phyloP scores from a whole-genome alignment of 192 early-diverging fungal species.

The Linnemannia elongata region DNA sequence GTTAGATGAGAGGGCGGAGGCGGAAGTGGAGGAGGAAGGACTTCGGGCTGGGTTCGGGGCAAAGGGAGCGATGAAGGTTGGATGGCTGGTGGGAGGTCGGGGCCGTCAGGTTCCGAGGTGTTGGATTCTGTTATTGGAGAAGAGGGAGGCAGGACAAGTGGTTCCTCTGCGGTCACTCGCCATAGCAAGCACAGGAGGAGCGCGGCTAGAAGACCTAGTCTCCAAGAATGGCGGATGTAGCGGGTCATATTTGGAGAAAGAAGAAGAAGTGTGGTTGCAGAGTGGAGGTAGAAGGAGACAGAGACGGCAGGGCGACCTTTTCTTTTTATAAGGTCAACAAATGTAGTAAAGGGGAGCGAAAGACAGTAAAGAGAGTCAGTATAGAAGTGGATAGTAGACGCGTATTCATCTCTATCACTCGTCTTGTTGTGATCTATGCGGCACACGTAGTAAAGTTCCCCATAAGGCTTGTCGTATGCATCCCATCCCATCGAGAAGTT shows the following conservation, averaged over 20 bases:
- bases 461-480: not conserved
- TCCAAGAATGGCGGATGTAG: not conserved
- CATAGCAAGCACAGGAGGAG: not conserved
- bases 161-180: not conserved
- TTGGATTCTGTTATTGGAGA: not conserved
- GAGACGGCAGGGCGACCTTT: not conserved
- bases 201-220: not conserved
- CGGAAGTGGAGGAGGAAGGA: not conserved
- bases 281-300: not conserved
- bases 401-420: not conserved
- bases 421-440: not conserved
- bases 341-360: not conserved
- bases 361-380: not conserved
- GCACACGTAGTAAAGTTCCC: not conserved
- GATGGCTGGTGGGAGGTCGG: not conserved
- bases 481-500: too few species aligned
- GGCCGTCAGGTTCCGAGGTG: not conserved
- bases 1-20: not conserved
- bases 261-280: not conserved
- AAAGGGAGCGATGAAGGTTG: not conserved
- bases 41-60: not conserved
- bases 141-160: slow-evolving; percentile 11
- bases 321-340: not conserved
- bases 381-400: not conserved
- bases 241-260: not conserved